Evolutionary conservation across 2,329 filamentous ascomycete species (phyloP).

Genomic region (Arthrobotrys conoides): DNA sequence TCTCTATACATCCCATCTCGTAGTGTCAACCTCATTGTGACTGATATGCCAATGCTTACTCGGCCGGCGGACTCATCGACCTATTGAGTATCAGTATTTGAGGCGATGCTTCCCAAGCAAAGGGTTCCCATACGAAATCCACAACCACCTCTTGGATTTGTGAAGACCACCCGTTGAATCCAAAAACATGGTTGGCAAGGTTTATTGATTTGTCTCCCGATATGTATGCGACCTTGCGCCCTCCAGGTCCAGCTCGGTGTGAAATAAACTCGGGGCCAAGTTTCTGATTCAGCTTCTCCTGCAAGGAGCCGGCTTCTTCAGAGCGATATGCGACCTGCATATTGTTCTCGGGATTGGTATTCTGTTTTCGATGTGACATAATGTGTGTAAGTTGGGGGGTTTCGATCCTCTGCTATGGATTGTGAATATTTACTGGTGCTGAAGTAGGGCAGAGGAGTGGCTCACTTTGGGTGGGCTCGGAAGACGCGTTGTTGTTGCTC

Average conservation of each 20-base stretch:
- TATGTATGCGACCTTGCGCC: slow-evolving; percentile 90
- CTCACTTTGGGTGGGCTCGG: too few species aligned
- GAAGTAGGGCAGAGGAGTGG: background rate
- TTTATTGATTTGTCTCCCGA: slow-evolving; percentile 97
- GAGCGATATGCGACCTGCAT: slow-evolving; percentile 78
- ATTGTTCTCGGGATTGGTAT: background rate
- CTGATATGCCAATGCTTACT: slow-evolving; percentile 87
- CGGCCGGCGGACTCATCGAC: slow-evolving; percentile 84
- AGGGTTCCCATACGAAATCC: slow-evolving; percentile 77
- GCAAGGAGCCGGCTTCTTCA: slow-evolving; percentile 88
- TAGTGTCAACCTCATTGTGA: slow-evolving; percentile 89
- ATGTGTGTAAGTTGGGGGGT: slow-evolving; percentile 4
- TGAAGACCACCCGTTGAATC: slow-evolving; percentile 97
- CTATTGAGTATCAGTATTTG: slow-evolving; percentile 65
- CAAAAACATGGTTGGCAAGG: slow-evolving; percentile 93
- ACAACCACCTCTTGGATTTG: slow-evolving; percentile 95
- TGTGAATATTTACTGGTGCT: background rate
- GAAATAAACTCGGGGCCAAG: slow-evolving; percentile 97
- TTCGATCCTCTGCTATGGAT: background rate
- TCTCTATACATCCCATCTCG: slow-evolving; percentile 97
- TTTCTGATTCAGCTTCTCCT: slow-evolving; percentile 89
- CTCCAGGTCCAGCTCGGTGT: slow-evolving; percentile 83
- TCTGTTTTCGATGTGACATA: slow-evolving; percentile 19
- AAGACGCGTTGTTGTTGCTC: slow-evolving; percentile 57
- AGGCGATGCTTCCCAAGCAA: background rate